These are phyloP conservation scores for Coniosporium tulheliwenetii DNA, from an alignment of 2,329 filamentous ascomycete species.

Conservation along the genomic window DNA sequence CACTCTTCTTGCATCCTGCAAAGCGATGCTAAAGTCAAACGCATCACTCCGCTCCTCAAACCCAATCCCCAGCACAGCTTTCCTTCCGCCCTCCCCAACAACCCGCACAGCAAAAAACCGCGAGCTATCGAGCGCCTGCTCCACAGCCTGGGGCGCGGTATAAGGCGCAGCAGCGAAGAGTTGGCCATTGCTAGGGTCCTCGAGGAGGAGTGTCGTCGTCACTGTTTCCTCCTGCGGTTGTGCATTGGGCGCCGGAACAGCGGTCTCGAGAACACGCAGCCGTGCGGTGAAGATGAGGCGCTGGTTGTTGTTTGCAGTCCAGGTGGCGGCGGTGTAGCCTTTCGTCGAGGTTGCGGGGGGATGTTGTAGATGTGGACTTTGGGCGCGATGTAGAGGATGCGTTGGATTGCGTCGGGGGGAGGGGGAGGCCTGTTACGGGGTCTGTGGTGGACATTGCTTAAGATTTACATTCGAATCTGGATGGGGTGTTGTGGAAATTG, in stretches of 20 bases:
- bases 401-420: slow-evolving; percentile 65
- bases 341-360: slow-evolving; percentile 64
- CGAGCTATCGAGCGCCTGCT: slow-evolving; percentile 62
- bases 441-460: slow-evolving; percentile 47
- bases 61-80: slow-evolving; percentile 68
- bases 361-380: slow-evolving; percentile 78
- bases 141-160: slow-evolving; percentile 47
- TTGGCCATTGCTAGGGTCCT: slow-evolving; percentile 56
- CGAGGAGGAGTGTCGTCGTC: slow-evolving; percentile 62
- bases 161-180: slow-evolving; percentile 80
- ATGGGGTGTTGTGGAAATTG: too few relatives aligned
- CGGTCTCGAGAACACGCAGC: slow-evolving; percentile 37
- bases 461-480: not conserved
- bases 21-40: slow-evolving; percentile 67
- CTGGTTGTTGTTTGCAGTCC: slow-evolving; percentile 51
- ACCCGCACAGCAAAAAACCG: slow-evolving; percentile 78
- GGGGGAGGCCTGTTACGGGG: slow-evolving; percentile 54
- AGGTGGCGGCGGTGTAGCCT: slow-evolving; percentile 62
- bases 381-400: slow-evolving; percentile 62
- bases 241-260: slow-evolving; percentile 9
- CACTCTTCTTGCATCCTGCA: slow-evolving; percentile 63
- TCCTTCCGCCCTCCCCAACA: slow-evolving; percentile 57
- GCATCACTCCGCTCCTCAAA: slow-evolving; percentile 78
- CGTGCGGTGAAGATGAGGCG: slow-evolving; percentile 77
- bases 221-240: slow-evolving; percentile 35